Evolutionary conservation across 2,329 filamentous ascomycete species (phyloP).

Genomic region (Fusarium nygamai): DNA sequence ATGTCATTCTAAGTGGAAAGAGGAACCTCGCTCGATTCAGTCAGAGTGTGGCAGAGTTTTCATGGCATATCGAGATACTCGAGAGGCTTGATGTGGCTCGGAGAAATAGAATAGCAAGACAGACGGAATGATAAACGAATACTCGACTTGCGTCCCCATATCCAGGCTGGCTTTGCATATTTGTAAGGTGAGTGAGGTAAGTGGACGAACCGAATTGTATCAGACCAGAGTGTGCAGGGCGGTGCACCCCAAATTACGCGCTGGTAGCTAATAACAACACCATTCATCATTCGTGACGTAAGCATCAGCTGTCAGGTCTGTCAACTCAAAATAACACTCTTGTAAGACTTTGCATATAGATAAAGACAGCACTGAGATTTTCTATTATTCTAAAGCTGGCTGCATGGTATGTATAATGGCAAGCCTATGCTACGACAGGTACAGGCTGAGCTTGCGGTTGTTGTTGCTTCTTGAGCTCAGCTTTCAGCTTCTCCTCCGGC

Average conservation of each 20-base stretch:
- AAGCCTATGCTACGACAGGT: neutral
- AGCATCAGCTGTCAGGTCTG: too few relatives aligned
- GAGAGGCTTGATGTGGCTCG: neutral
- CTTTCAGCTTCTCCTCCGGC: constrained; percentile 36
- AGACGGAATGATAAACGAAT: neutral
- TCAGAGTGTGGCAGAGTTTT: constrained; percentile 1
- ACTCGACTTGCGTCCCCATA: neutral
- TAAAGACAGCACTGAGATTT: too few relatives aligned
- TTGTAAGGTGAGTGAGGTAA: too few relatives aligned
- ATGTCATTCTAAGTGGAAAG: neutral
- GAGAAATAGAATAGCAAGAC: neutral
- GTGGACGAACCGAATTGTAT: too few relatives aligned
- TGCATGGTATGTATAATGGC: accelerated
- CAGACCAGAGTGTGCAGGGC: too few relatives aligned
- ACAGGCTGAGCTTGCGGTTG: neutral
- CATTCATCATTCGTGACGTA: too few relatives aligned
- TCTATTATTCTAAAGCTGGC: too few relatives aligned
- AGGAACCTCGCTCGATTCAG: neutral
- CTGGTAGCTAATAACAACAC: too few relatives aligned
- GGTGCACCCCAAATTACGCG: too few relatives aligned
- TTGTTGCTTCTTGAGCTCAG: neutral
- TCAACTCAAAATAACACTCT: too few relatives aligned
- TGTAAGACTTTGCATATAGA: too few relatives aligned
- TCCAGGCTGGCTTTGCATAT: too few relatives aligned
- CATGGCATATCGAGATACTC: constrained; percentile 3